Base-by-base conservation (phyloP, 2,329 filamentous ascomycete species). In the Nigrograna mackinnonii region DNA sequence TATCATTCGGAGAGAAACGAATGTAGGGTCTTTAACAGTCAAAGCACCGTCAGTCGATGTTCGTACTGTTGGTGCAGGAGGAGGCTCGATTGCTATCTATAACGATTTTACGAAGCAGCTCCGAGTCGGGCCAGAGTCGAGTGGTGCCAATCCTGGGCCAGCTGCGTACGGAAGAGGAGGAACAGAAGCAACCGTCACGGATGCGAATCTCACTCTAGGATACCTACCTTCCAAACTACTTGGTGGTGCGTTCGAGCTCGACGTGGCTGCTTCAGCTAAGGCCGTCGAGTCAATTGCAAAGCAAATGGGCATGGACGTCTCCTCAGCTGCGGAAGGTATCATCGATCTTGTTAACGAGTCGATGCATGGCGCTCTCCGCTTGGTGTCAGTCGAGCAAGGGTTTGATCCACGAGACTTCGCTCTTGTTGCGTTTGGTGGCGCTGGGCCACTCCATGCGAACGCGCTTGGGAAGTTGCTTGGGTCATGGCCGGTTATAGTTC, bases 401-500 rank as follows among this genome's bases (percentile, higher is more conserved):
- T 75, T 76, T 41, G 74, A 79, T 44, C 75, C 76, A 18, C 64
- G 70, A 7, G 73, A 78, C 28, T 78, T 78, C 50, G 74, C 75
- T 3, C 63, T 79, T 4, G 75, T 78, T 5, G 74, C 73, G 1
- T 77, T 78, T 45, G 76, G 76, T 21, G 76, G 76, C 37, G 76
- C 75, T 17, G 76, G 76, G 0, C 76, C 76, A 14, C 61, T 78
- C n/a, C 75, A 78, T 46, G 75, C 72, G 3, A 78, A 78, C 38
- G 71, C 74, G 3, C 63, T 78, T 1, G 76, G 75, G 17, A 69
- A 76, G 49, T 66, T 79, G 2, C 66, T 79, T 4, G 72, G 73
- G 0, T 72, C 74, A 2, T 78, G 72, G 71, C 75, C 75, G 4
- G 74, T 79, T n/a, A 77, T 78, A n/a, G 62, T 79, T 2, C 76